phyloP scores from a whole-genome alignment of 2,329 filamentous ascomycete species.

The Bipolaris victoriae region DNA sequence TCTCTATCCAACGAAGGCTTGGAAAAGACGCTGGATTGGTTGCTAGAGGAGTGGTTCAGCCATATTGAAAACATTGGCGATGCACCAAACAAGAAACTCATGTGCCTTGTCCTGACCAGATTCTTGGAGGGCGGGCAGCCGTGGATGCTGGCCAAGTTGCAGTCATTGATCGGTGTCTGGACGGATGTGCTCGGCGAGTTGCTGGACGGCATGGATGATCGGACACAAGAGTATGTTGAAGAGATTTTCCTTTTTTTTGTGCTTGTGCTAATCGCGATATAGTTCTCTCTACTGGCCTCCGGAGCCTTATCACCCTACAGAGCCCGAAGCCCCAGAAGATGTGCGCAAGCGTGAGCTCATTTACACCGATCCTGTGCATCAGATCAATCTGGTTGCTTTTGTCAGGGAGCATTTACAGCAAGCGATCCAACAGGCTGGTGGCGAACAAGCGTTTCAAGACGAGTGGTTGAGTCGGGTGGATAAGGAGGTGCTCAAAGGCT shows the following conservation, averaged over 20 bases:
- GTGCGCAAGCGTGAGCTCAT: slow-evolving; percentile 57
- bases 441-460: slow-evolving; percentile 69
- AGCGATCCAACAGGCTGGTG: slow-evolving; percentile 66
- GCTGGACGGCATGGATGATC: slow-evolving; percentile 63
- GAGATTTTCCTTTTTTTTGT: neutral
- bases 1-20: slow-evolving; percentile 28
- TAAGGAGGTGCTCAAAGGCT: slow-evolving; percentile 70
- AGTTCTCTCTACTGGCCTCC: slow-evolving; percentile 53
- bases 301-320: slow-evolving; percentile 36
- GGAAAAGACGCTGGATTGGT: slow-evolving; percentile 52
- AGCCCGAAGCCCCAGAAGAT: slow-evolving; percentile 55
- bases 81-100: slow-evolving; percentile 71
- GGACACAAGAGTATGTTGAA: slow-evolving; percentile 42
- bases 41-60: slow-evolving; percentile 68
- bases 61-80: slow-evolving; percentile 72
- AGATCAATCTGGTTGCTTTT: slow-evolving; percentile 68
- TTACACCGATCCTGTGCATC: slow-evolving; percentile 70
- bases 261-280: neutral
- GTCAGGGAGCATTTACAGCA: slow-evolving; percentile 66
- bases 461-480: slow-evolving; percentile 78
- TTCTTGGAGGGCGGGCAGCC: slow-evolving; percentile 68
- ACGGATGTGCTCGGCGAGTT: slow-evolving; percentile 71
- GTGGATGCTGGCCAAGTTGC: slow-evolving; percentile 66
- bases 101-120: slow-evolving; percentile 73
- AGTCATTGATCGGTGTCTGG: slow-evolving; percentile 79